phyloP scores from a whole-genome alignment of 23 red algal species.

The Gracilaria vermiculophylla region DNA sequence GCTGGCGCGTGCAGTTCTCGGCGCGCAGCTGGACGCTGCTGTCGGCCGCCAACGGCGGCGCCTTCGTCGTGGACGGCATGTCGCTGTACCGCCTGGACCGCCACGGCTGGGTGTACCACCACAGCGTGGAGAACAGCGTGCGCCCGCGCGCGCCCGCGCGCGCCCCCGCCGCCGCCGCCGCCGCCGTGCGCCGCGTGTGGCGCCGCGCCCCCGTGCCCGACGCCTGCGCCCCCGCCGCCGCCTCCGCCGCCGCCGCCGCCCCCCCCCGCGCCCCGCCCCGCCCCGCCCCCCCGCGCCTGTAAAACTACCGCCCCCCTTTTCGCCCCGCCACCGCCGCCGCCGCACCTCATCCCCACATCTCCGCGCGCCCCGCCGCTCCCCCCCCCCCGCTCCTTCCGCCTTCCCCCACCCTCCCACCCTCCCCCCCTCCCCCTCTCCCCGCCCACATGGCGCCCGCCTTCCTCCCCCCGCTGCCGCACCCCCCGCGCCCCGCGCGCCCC shows the following conservation, averaged over 20 bases:
- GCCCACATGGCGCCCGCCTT: background rate
- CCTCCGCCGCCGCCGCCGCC: background rate
- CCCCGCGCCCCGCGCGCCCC: background rate
- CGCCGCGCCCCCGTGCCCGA: background rate
- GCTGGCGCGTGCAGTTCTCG: constrained; percentile 68
- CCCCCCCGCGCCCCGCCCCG: background rate
- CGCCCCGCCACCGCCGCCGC: too few species aligned
- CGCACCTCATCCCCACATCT: background rate
- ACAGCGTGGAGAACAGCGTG: constrained; percentile 47
- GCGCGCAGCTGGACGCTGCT: constrained; percentile 37
- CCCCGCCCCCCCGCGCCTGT: too few species aligned
- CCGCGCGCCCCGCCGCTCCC: background rate
- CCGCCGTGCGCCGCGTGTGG: background rate
- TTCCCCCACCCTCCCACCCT: too few species aligned
- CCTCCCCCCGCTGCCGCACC: background rate
- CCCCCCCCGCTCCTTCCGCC: background rate
- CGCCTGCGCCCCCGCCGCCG: too few species aligned
- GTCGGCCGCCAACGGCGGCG: background rate
- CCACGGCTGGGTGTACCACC: constrained; percentile 41
- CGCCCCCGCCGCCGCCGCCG: background rate
- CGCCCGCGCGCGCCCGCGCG: background rate
- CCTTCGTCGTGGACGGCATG: constrained; percentile 53
- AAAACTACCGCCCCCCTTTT: too few species aligned
- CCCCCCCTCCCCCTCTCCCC: background rate
- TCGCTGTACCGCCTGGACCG: constrained; percentile 57